Conservation (phyloP, 164 flowering plant species). For the Vitis cinerea region DNA sequence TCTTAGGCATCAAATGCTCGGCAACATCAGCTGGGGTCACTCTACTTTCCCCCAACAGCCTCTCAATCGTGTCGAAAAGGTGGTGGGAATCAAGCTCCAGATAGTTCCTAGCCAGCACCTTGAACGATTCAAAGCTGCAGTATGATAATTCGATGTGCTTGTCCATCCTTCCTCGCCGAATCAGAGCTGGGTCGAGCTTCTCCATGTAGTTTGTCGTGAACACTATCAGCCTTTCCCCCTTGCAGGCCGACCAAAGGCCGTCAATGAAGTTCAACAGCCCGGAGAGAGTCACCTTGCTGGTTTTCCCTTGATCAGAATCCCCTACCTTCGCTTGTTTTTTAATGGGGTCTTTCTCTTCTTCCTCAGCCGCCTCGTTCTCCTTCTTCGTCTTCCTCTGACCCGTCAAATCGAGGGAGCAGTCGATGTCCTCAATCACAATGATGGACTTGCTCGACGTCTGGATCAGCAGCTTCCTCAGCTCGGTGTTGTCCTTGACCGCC, state of each 20-base stretch:
- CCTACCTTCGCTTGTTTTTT: neutral
- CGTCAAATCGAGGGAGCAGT: constrained; percentile 5
- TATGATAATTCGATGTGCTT: constrained; percentile 7
- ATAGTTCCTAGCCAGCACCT: constrained; percentile 6
- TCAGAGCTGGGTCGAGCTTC: constrained; percentile 12
- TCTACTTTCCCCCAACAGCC: constrained; percentile 1
- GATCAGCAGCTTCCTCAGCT: constrained; percentile 1
- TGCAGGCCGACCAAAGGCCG: constrained; percentile 14
- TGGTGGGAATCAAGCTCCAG: neutral
- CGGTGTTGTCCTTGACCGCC: constrained; percentile 5
- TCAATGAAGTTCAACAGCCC: neutral
- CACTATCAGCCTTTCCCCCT: constrained; percentile 2
- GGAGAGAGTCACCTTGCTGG: neutral
- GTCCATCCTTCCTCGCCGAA: constrained; percentile 13
- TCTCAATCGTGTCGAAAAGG: neutral
- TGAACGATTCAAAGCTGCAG: constrained; percentile 5
- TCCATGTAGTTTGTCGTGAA: constrained; percentile 13
- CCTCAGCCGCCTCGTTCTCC: neutral
- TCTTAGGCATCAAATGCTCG: neutral
- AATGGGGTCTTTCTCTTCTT: neutral
- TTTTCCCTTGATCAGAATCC: neutral
- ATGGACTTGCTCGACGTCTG: constrained; percentile 1
- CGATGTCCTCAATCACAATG: constrained; percentile 11
- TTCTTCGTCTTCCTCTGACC: constrained; percentile 1
- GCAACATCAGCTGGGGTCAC: constrained; percentile 10